Base-by-base conservation (phyloP, 1,139 yeast genomes). In the Wickerhamiella infanticola region DNA sequence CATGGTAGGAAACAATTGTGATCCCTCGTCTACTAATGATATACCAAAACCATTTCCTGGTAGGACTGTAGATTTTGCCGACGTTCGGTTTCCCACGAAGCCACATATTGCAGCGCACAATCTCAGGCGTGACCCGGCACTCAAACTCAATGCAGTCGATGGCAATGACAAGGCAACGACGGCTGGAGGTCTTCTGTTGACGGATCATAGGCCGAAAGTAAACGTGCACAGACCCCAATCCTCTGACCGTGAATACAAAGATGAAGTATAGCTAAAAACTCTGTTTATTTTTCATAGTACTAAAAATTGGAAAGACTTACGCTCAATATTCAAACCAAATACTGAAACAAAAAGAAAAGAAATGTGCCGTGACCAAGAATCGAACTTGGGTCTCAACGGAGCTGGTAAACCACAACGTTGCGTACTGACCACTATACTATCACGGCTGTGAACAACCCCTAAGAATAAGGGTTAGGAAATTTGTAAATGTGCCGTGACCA, bases 351-450 rank as follows among this genome's bases (percentile, higher is more conserved):
- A 25, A 11, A n/a, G 25, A 39, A 39, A 39, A 39, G 29, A 29
- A 39, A 26, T 11, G 36, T 39, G 62, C 62, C 61, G 61, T 51
- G 55, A 55, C 63, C 63, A 51, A 55, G 62, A 59, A 62, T 62
- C 63, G 65, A 61, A 61, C 65, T 57, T 57, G 65, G 65, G 64
- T 62, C 60, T 61, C 63, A 55, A 59, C 65, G 63, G 62, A 27
- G 26, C 31, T 46, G 48, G 36, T 23, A 50, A 39, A 33, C 65
- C 65, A 62, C 65, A 62, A 62, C 62, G 65, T 60, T 55, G 62
- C 51, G 59, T 57, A 57, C 60, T 57, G 51, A 54, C 60, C 60
- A 57, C 60, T 57, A 57, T 55, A 57, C 60, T 56, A 57, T 52
- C 50, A 56, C 59, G 57, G 59, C 59, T 41, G n/a, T 9, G 35